Percentiles rank a stretch among this genome's conserved stretches.
Evolutionary conservation across 106 monocot genomes (phyloP).

Genomic region (Dendrobium huoshanense): DNA sequence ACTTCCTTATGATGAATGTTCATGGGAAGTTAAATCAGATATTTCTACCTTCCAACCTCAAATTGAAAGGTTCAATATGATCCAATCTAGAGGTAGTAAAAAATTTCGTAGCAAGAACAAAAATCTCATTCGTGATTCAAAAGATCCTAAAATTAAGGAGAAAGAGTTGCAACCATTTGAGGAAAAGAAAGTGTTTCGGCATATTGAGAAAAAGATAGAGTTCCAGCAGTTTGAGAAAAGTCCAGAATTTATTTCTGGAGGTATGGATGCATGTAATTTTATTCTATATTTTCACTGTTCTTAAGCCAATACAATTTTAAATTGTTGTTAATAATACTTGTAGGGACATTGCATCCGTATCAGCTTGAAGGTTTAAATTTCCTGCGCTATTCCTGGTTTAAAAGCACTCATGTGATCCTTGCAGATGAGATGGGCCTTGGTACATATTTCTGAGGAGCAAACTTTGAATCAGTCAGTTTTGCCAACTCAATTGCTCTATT

Average conservation of each 20-base stretch:
- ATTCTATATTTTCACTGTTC: conserved; percentile 1
- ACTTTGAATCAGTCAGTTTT: conserved; percentile 4
- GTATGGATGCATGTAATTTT: conserved; percentile 20
- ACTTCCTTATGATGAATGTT: conserved; percentile 88
- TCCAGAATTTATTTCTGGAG: conserved; percentile 82
- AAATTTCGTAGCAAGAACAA: conserved; percentile 43
- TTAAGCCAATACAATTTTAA: background rate
- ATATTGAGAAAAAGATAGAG: conserved; percentile 24
- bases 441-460: conserved; percentile 17
- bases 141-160: conserved; percentile 35
- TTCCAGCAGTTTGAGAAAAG: conserved; percentile 56
- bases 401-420: conserved; percentile 90
- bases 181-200: conserved; percentile 30
- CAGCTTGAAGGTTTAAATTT: conserved; percentile 99
- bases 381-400: conserved; percentile 94
- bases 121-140: conserved; percentile 31
- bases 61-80: conserved; percentile 64
- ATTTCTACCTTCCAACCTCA: conserved; percentile 81
- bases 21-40: conserved; percentile 80
- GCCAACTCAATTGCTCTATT: background rate
- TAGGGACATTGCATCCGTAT: conserved; percentile 90
- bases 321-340: conserved; percentile 11
- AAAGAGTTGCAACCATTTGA: conserved; percentile 56
- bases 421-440: conserved; percentile 99
- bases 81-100: conserved; percentile 48